phyloP scores from a whole-genome alignment of 108 stramenopile genomes.

The Conticribra weissflogii region DNA sequence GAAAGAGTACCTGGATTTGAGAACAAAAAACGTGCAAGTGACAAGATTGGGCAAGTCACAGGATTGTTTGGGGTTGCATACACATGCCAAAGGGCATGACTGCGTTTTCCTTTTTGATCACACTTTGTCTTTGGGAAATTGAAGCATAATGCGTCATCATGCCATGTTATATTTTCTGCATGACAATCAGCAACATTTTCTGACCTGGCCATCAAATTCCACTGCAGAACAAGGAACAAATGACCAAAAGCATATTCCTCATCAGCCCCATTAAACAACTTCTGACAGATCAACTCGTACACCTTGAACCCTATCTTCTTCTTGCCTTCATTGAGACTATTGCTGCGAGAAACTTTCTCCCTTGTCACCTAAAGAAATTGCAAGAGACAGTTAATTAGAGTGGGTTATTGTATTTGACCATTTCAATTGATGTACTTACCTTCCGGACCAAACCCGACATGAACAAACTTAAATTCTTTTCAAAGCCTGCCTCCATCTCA shows the following conservation, averaged over 20 bases:
- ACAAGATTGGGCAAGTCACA: slow-evolving; percentile 22
- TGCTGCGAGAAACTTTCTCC: too few species aligned
- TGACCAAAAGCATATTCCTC: slow-evolving; percentile 19
- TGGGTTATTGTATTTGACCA: too few species aligned
- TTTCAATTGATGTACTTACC: too few species aligned
- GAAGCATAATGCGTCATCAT: slow-evolving; percentile 18
- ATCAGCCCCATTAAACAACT: slow-evolving; percentile 3
- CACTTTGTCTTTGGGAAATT: slow-evolving; percentile 19
- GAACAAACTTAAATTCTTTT: too few species aligned
- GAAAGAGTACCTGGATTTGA: background rate
- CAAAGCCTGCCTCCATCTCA: too few species aligned
- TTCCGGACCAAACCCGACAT: too few species aligned
- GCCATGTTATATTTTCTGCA: slow-evolving; percentile 8
- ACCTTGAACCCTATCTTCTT: slow-evolving; percentile 14
- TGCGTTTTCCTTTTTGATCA: slow-evolving; percentile 14
- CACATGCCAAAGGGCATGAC: slow-evolving; percentile 18
- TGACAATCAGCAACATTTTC: slow-evolving; percentile 26
- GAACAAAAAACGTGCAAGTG: slow-evolving; percentile 21
- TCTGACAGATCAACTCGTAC: slow-evolving; percentile 1
- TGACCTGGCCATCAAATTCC: slow-evolving; percentile 24
- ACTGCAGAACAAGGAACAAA: slow-evolving; percentile 21
- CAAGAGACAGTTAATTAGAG: too few species aligned
- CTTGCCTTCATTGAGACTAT: slow-evolving; percentile 11
- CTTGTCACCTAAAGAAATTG: too few species aligned
- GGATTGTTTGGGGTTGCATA: slow-evolving; percentile 30